These are phyloP conservation scores for Echites panduratus DNA, from an alignment of 257 asterid species.

Conservation along the genomic window DNA sequence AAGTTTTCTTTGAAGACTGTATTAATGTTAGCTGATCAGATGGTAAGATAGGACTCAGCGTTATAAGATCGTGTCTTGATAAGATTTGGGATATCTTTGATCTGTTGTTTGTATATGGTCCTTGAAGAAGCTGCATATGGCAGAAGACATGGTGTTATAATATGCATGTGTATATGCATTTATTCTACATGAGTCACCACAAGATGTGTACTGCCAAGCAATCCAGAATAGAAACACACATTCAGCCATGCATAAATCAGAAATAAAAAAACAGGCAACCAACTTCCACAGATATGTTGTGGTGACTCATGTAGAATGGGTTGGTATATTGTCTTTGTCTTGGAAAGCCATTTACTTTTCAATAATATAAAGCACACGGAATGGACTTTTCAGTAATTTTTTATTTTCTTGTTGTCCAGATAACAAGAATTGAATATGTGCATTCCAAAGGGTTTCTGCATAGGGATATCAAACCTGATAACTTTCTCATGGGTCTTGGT, in stretches of 20 bases:
- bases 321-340: background rate
- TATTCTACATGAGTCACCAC: no score
- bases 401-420: constrained; percentile 13
- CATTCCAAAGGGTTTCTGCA: constrained; percentile 44
- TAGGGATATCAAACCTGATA: constrained; percentile 43
- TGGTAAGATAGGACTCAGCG: constrained; percentile 32
- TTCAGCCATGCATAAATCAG: background rate
- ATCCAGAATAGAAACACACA: background rate
- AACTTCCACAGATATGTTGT: background rate
- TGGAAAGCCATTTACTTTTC: background rate
- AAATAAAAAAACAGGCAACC: background rate
- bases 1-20: constrained; percentile 71
- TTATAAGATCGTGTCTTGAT: background rate
- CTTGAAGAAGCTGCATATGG: background rate
- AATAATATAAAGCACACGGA: background rate
- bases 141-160: background rate
- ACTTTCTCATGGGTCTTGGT: constrained; percentile 48
- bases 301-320: background rate
- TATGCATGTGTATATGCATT: background rate
- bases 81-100: background rate
- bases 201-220: background rate
- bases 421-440: constrained; percentile 38
- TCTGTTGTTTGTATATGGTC: background rate
- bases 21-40: constrained; percentile 83
- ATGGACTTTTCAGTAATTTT: background rate